Evolutionary conservation across 2,329 filamentous ascomycete species (phyloP).

Genomic region (Stagonosporopsis vannaccii): DNA sequence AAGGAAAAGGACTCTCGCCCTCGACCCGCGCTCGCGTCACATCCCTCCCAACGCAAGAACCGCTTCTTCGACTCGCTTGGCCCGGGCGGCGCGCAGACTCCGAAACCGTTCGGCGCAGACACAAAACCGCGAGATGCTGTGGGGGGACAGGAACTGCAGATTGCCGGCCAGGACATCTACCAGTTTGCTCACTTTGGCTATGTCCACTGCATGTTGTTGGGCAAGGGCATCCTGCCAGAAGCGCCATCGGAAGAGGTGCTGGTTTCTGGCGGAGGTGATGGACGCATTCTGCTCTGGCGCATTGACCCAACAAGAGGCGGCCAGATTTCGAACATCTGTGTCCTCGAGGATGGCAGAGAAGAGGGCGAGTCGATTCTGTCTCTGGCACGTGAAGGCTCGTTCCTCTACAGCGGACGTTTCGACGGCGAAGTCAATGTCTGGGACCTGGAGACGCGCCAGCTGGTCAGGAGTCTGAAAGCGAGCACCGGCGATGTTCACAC

Average conservation of each 20-base stretch:
- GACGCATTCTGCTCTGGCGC: constrained; percentile 92
- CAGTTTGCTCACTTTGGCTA: constrained; percentile 96
- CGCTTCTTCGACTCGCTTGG: constrained; percentile 93
- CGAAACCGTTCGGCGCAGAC: constrained; percentile 69
- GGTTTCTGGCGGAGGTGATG: constrained; percentile 91
- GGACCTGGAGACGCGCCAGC: constrained; percentile 94
- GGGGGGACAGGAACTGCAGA: constrained; percentile 76
- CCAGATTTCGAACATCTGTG: constrained; percentile 74
- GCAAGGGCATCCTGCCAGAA: constrained; percentile 74
- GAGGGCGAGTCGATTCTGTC: constrained; percentile 73
- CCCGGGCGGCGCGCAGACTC: constrained; percentile 80
- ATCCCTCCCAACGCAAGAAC: constrained; percentile 79
- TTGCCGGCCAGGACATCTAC: constrained; percentile 78
- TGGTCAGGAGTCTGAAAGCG: constrained; percentile 83
- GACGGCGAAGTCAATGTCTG: constrained; percentile 92
- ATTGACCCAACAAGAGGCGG: constrained; percentile 67
- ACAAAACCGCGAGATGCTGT: constrained; percentile 56
- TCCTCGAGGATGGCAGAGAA: constrained; percentile 65
- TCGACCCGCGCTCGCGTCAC: constrained; percentile 68
- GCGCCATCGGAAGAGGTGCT: constrained; percentile 78
- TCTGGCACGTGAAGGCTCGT: constrained; percentile 85
- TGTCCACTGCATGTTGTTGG: constrained; percentile 93
- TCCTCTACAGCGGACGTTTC: constrained; percentile 89
- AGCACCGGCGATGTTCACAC: constrained; percentile 85
- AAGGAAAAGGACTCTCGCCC: constrained; percentile 68